A percentile compares a stretch with the other conserved stretches of the same genome.
Conservation (phyloP, 768 basidiomycete species). For the Phlegmacium glaucopus region DNA sequence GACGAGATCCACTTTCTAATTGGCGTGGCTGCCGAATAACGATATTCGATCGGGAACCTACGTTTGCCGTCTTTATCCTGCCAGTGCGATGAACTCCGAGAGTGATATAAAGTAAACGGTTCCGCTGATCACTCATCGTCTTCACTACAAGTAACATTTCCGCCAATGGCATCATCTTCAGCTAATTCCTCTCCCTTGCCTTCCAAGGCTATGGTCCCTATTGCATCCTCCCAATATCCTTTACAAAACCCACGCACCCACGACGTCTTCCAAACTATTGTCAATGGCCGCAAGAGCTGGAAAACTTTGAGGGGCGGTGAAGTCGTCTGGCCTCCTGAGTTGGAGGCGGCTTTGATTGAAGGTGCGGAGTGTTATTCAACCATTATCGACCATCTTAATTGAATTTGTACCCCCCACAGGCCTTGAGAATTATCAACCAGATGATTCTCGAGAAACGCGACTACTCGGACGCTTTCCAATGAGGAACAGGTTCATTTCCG, state of each 20-base stretch:
- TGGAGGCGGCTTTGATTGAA: conserved; percentile 75
- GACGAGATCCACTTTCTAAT: conserved; percentile 30
- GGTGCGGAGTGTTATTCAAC: conserved; percentile 36
- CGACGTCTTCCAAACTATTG: conserved; percentile 64
- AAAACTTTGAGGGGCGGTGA: conserved; percentile 71
- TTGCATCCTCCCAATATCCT: conserved; percentile 18
- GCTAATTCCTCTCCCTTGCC: conserved; percentile 12
- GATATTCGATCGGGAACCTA: conserved; percentile 26
- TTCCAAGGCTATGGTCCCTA: conserved; percentile 10
- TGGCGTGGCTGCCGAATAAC: conserved; percentile 32
- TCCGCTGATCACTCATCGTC: conserved; percentile 19
- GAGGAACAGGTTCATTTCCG: conserved; percentile 78
- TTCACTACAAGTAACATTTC: conserved; percentile 12
- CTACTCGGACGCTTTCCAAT: conserved; percentile 74
- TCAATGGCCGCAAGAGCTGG: conserved; percentile 71
- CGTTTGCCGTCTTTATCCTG: conserved; percentile 20
- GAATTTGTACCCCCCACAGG: conserved; percentile 35
- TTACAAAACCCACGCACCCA: conserved; percentile 37
- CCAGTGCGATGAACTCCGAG: conserved; percentile 14
- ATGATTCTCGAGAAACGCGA: conserved; percentile 69
- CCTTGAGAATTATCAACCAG: conserved; percentile 68
- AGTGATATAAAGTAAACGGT: conserved; percentile 28
- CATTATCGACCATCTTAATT: no score
- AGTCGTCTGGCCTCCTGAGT: conserved; percentile 76
- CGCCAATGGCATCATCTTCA: conserved; percentile 16